Percentiles rank a stretch among this genome's conserved stretches.
Conservation (phyloP, 345 rosid genomes). For the Eucalyptus regnans region DNA sequence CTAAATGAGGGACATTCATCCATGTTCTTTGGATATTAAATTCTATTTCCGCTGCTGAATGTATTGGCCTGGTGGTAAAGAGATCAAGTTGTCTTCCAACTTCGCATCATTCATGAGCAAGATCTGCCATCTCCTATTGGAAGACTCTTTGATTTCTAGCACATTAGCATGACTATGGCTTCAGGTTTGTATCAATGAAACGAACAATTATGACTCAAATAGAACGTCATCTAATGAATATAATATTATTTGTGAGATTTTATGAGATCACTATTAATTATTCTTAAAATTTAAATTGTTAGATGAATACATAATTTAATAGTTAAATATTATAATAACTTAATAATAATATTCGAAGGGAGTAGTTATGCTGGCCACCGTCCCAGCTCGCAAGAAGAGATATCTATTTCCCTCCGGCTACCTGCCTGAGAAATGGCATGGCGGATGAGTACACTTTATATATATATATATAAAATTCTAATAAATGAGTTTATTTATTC, state of each 20-base stretch:
- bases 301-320: background rate
- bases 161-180: fast-evolving
- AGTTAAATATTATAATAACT: background rate
- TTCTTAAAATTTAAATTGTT: background rate
- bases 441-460: too few species aligned
- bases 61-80: background rate
- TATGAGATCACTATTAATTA: fast-evolving
- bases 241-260: background rate
- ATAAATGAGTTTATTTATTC: background rate
- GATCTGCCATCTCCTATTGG: background rate
- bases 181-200: background rate
- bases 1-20: background rate
- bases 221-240: fast-evolving
- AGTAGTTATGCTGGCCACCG: background rate
- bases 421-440: background rate
- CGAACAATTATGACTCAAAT: background rate
- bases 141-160: background rate
- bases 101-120: background rate
- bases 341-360: background rate
- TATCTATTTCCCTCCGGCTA: background rate
- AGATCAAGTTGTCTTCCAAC: background rate
- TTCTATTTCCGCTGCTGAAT: fast-evolving
- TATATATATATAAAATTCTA: too few species aligned
- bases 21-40: background rate
- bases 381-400: background rate